These are phyloP conservation scores for Penicillium sp. DNA, from an alignment of 2,329 filamentous ascomycete species.

Conservation along the genomic window DNA sequence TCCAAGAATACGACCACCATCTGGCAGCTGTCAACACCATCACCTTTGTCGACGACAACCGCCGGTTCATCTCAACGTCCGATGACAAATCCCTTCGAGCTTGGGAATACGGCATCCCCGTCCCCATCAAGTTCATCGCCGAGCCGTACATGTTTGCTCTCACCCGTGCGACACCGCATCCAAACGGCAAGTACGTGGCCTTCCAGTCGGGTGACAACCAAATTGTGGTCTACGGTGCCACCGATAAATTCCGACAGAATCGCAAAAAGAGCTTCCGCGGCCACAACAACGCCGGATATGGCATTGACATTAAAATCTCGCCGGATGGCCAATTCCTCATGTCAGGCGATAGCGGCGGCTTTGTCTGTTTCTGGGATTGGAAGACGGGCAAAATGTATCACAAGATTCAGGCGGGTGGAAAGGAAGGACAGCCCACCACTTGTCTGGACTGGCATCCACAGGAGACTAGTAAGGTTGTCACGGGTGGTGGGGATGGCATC, in stretches of 20 bases:
- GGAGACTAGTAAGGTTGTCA: slow-evolving; percentile 89
- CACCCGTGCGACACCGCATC: slow-evolving; percentile 77
- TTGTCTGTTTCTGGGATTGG: slow-evolving; percentile 97
- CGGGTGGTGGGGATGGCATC: slow-evolving; percentile 79
- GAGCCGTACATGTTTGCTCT: slow-evolving; percentile 98
- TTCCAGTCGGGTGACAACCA: slow-evolving; percentile 95
- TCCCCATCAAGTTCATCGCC: slow-evolving; percentile 96
- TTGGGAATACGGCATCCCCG: slow-evolving; percentile 98
- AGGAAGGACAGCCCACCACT: slow-evolving; percentile 72
- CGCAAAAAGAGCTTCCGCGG: slow-evolving; percentile 94
- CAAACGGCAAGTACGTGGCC: slow-evolving; percentile 86
- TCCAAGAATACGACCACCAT: slow-evolving; percentile 98
- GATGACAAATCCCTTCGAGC: slow-evolving; percentile 94
- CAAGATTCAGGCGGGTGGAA: slow-evolving; percentile 69
- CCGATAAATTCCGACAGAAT: slow-evolving; percentile 95
- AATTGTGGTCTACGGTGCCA: slow-evolving; percentile 89
- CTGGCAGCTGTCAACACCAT: slow-evolving; percentile 97
- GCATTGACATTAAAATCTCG: slow-evolving; percentile 79
- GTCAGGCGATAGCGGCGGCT: slow-evolving; percentile 81
- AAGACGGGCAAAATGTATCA: slow-evolving; percentile 99
- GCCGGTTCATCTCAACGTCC: slow-evolving; percentile 94
- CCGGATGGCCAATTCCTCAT: slow-evolving; percentile 89
- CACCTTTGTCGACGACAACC: slow-evolving; percentile 88
- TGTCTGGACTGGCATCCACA: slow-evolving; percentile 94
- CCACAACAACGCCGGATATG: slow-evolving; percentile 92